A percentile compares a stretch with the other conserved stretches of the same genome.
Conservation (phyloP, 106 monocot genomes). For the Alisma plantagoaquatica region DNA sequence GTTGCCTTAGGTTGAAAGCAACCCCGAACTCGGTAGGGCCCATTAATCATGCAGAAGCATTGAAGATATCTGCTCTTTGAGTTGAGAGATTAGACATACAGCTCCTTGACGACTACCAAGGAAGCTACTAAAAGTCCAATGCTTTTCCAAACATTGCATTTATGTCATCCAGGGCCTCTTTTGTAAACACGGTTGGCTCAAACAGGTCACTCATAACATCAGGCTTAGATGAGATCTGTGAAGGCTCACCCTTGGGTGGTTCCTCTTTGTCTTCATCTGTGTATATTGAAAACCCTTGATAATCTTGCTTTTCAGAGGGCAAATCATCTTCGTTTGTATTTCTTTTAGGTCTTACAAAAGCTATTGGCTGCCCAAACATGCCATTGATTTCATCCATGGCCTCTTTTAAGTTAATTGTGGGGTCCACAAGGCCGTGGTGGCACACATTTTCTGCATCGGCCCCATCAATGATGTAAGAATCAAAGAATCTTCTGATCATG, state of each 20-base stretch:
- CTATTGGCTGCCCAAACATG: slow-evolving; percentile 81
- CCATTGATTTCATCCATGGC: slow-evolving; percentile 83
- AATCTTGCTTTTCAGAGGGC: slow-evolving; percentile 9
- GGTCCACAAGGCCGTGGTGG: slow-evolving; percentile 85
- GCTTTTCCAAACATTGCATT: slow-evolving; percentile 83
- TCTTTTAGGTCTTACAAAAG: slow-evolving; percentile 24
- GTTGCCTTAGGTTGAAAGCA: no score
- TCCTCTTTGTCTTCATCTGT: slow-evolving; percentile 40
- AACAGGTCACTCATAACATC: slow-evolving; percentile 30
- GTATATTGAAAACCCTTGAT: slow-evolving; percentile 43
- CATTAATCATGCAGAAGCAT: no score
- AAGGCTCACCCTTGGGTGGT: not conserved
- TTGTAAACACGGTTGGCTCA: slow-evolving; percentile 81
- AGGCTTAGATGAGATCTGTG: not conserved
- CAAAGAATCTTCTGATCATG: slow-evolving; percentile 56
- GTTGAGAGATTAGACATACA: no score
- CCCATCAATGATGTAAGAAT: slow-evolving; percentile 45
- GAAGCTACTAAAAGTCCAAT: slow-evolving; percentile 43
- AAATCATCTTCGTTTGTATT: slow-evolving; percentile 21
- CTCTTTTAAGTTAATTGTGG: slow-evolving; percentile 84
- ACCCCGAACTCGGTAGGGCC: no score
- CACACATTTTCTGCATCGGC: slow-evolving; percentile 77
- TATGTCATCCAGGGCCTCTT: slow-evolving; percentile 77
- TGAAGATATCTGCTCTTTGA: no score
- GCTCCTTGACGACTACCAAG: no score